Evolutionary conservation across 2,329 filamentous ascomycete genomes (phyloP), one percentile per base, ranked within the genome.

Genomic region (Colletotrichum spaethianum): DNA sequence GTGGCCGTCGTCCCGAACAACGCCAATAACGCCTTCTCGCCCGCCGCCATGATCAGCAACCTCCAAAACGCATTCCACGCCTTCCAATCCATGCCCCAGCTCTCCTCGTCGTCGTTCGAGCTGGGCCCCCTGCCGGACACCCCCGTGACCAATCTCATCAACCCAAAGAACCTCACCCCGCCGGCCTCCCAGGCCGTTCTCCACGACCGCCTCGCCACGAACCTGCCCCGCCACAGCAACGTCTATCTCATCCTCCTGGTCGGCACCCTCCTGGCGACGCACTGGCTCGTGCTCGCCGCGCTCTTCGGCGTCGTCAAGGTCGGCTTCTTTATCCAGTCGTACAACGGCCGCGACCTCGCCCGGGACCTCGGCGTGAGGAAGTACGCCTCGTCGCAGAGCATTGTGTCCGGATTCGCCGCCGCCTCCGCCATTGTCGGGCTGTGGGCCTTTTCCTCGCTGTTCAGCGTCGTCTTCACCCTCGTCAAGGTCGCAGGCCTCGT

Each of bases 191-290:
- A 72, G 40, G 60, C 53, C 52, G 59, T 72, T 38, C 66, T 72
- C 59, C 70, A 72, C 23, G 23, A 46, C 52, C 70, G 70, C 40
- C 66, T 72, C 28, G 44, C 65, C 28, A 56, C 65, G 20, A 72
- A 72, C 59, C 52, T 72, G 9, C 60, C 42, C 36, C 70, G 70
- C 59, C 70, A 72, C 65, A 67, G 70, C 59, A 72, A 70, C 38
- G 70, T 67, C 65, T 72, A 72, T 46, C 56, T 63, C 38, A 69
- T 72, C 59, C 70, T 72, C n/a, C 59, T 72, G 33, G 70, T 72
- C 59, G 70, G 70, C 52, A 72, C 65, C 38, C 53, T 72, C 28
- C 52, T 72, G 52, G 66, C 70, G 9, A 69, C 65, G 12, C 70
- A 72, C 46, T 72, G 70, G 70, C 65, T 72, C 65, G 59, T 72